A percentile compares a stretch with the other conserved stretches of the same genome.
These are phyloP conservation scores for Tetrahymena elliotti DNA, from an alignment of 73 alveolate genomes.

Conservation along the genomic window DNA sequence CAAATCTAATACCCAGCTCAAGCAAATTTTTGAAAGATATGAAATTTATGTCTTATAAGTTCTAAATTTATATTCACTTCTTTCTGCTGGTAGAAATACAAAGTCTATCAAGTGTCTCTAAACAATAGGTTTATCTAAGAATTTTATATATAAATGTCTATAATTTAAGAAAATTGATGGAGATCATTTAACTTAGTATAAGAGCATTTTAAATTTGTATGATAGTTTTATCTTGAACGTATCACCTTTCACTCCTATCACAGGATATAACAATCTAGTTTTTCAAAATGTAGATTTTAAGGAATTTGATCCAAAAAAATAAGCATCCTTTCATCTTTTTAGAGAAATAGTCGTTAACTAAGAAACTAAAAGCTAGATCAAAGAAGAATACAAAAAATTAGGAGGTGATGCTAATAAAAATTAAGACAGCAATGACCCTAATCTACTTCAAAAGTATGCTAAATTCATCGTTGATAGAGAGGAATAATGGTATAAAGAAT, in stretches of 20 bases:
- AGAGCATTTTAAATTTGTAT: neutral
- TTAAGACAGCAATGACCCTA: neutral
- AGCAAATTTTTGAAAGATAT: neutral
- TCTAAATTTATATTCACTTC: neutral
- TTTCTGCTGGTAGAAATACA: neutral
- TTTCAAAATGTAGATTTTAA: neutral
- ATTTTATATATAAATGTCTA: neutral
- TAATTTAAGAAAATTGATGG: neutral
- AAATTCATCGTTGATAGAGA: neutral
- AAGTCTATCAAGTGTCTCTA: neutral
- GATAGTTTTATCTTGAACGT: neutral
- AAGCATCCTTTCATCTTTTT: neutral
- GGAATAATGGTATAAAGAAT: neutral
- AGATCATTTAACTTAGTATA: neutral
- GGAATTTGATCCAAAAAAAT: neutral
- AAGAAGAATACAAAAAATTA: neutral
- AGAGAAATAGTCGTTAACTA: neutral
- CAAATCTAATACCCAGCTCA: neutral
- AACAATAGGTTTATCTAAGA: neutral
- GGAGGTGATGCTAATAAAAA: neutral
- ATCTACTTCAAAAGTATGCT: neutral
- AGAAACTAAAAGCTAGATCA: neutral
- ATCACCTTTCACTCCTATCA: neutral
- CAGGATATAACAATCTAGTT: neutral
- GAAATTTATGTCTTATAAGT: neutral